Base-by-base conservation (phyloP, 2,329 filamentous ascomycete species). In the Hypoxylon sp. region DNA sequence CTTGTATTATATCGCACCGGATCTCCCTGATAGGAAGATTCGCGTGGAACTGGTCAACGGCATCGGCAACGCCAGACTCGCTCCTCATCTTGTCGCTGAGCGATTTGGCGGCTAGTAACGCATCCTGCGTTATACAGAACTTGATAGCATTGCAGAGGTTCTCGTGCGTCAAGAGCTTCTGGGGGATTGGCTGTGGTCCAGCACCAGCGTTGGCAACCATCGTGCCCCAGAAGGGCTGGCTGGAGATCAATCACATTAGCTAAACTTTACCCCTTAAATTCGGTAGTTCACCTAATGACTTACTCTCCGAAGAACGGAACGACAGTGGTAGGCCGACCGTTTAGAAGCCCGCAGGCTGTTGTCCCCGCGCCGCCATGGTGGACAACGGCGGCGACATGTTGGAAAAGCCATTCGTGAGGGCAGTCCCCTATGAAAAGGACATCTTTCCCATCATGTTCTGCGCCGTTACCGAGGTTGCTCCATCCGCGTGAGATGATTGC, bases 381-480 rank as follows among this genome's bases (percentile, higher is more conserved):
- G 2, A 87, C 80, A 4, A 88, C 84, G 42, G 77, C 80, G 2
- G 82, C 79, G 0, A 87, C 84, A n/a, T 76, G 78, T 48, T 82
- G 75, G 68, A 88, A 88, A 0, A 88, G 69, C 84, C 84, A 88
- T 66, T 88, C 84, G 44, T 88, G 84, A 9, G 84, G 84, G 31
- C 78, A 78, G 58, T 86, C 87, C 7, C 82, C 84, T 27, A 88
- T 72, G 73, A 87, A 80, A 7, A 26, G 30, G 21, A 49, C 23
- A 17, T 49, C 27, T 7, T 35, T 17, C 6, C 16, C n/a, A 2
- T 19, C 30, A 3, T 42, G 23, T 12, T 35, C 36, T 30, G 9
- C 25, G 8, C 27, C 84, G 13, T 87, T 72, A 4, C 84, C 83
- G 21, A 25, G 21, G 6, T 25, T 25, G 37, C 84, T 84, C 84